Conservation (phyloP, 2,329 filamentous ascomycete genomes). For the Fusarium chaquense region DNA sequence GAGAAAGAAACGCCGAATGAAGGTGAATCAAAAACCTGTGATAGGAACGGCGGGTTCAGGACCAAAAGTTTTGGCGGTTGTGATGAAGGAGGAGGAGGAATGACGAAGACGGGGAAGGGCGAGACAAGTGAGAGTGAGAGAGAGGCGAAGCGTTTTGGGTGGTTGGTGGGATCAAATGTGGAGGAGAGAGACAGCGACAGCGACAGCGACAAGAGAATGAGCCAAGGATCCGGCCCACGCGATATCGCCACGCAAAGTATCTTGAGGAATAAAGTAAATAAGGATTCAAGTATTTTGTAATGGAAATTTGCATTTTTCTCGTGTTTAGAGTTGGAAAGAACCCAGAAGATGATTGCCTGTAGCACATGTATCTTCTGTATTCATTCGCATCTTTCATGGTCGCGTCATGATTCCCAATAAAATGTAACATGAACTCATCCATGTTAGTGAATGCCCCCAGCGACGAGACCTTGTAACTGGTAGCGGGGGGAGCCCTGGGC, state of each 20-base stretch:
- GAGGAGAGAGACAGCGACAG: conserved; percentile 20
- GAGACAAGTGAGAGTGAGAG: conserved; percentile 12
- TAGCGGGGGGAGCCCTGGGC: background rate
- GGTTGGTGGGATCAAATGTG: conserved; percentile 36
- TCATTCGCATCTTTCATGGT: background rate
- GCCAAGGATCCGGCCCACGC: conserved; percentile 35
- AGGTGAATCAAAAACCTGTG: conserved; percentile 12
- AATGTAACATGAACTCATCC: background rate
- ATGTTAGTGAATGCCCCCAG: background rate
- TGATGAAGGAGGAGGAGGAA: conserved; percentile 25
- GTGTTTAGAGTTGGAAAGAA: background rate
- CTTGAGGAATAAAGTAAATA: background rate
- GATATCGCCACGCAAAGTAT: conserved; percentile 37
- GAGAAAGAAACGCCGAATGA: conserved; percentile 24
- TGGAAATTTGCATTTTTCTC: background rate
- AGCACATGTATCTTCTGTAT: background rate
- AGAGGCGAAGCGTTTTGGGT: conserved; percentile 23
- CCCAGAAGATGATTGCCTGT: background rate
- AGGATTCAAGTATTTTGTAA: background rate
- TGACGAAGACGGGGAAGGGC: conserved; percentile 32
- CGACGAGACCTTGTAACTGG: background rate
- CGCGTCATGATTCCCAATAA: conserved; percentile 1
- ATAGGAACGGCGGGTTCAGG: conserved; percentile 17
- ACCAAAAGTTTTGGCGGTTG: conserved; percentile 24
- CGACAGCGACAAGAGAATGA: background rate